These are phyloP conservation scores for Penicillium soppii DNA, from an alignment of 495 filamentous ascomycete genomes.

Conservation along the genomic window DNA sequence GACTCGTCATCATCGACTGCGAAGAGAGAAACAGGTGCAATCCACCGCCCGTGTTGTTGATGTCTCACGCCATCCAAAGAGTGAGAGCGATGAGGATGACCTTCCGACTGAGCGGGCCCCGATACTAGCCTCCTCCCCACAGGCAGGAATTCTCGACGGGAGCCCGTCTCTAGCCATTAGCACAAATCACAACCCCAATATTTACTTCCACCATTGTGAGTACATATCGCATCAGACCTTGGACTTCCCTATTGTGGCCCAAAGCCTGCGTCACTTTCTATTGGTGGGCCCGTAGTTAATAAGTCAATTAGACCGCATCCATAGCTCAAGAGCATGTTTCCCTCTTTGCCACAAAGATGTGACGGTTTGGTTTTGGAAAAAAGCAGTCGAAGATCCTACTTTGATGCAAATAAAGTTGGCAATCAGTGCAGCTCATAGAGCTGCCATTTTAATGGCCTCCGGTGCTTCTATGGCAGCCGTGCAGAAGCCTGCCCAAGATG, in stretches of 20 bases:
- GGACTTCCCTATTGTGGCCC: background rate
- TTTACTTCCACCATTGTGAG: conserved; percentile 14
- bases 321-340: conserved; percentile 10
- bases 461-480: background rate
- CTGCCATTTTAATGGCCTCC: background rate
- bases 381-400: conserved; percentile 4
- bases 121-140: background rate
- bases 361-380: conserved; percentile 5
- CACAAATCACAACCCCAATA: conserved; percentile 7
- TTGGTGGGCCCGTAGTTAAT: background rate
- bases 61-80: background rate
- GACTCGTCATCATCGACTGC: conserved; percentile 7
- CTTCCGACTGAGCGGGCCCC: background rate
- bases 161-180: background rate
- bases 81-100: background rate
- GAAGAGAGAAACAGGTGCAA: conserved; percentile 7
- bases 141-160: background rate
- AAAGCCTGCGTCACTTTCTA: background rate
- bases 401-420: conserved; percentile 9
- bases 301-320: conserved; percentile 1
- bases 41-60: background rate
- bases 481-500: conserved; percentile 6
- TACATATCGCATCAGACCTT: background rate
- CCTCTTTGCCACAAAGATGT: conserved; percentile 6
- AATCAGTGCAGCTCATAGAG: conserved; percentile 6